Evolutionary conservation across 345 rosid species (phyloP).

Genomic region (Pugionium dolabratum): DNA sequence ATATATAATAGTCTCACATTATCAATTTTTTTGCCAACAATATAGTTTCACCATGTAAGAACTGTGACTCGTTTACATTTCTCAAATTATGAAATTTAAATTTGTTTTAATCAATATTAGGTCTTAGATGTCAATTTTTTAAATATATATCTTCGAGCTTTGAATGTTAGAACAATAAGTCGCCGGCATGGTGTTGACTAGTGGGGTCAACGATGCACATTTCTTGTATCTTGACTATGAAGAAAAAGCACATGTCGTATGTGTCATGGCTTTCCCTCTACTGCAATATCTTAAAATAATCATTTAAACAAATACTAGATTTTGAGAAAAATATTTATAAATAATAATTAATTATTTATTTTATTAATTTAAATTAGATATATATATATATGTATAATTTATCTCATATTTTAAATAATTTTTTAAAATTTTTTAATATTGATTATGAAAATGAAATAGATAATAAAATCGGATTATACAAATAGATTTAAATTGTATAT

Average conservation of each 20-base stretch:
- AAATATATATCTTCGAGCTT: constrained; percentile 6
- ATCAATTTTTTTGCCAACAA: not conserved
- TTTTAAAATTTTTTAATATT: too few species aligned
- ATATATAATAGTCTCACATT: constrained; percentile 1
- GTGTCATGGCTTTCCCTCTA: constrained; percentile 31
- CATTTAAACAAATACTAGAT: not conserved
- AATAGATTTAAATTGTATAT: too few species aligned
- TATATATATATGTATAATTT: too few species aligned
- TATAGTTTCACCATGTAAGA: not conserved
- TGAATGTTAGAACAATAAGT: constrained; percentile 25
- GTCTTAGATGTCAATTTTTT: not conserved
- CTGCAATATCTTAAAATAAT: not conserved
- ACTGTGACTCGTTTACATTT: not conserved
- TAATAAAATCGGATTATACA: too few species aligned
- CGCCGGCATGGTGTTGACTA: constrained; percentile 17
- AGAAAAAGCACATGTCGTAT: constrained; percentile 29
- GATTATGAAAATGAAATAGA: too few species aligned
- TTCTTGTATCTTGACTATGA: constrained; percentile 38
- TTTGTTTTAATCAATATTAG: not conserved
- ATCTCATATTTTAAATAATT: too few species aligned
- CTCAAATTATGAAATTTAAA: not conserved
- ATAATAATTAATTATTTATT: too few species aligned
- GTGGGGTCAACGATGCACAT: constrained; percentile 38
- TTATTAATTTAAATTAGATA: too few species aligned
- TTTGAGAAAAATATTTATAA: too few species aligned